Evolutionary conservation across 2,329 filamentous ascomycete species (phyloP), one percentile per base, ranked within the genome.

Genomic region (Kalaharituber pfeilii): DNA sequence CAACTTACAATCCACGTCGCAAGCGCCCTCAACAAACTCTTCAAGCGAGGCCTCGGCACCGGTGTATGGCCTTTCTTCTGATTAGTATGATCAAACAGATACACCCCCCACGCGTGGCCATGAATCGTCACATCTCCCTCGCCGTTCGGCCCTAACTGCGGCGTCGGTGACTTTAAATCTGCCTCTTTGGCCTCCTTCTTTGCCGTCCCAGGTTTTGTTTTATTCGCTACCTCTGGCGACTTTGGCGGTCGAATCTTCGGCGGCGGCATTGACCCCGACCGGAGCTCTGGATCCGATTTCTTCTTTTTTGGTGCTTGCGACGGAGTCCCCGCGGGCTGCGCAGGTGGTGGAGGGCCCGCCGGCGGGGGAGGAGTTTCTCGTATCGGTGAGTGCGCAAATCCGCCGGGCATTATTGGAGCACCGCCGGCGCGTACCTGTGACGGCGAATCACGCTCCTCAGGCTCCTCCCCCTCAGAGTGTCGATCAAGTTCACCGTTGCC

Each of bases 1-100:
- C n/a, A 39, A 51, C 56, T 36, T 54, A 63, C 62, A 49, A 64
- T 62, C 30, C 62, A 61, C 45, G 61, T 58, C 22, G 60, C 62
- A 57, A 63, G 57, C 18, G 56, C 62, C 25, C 62, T 55, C 33
- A 64, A 50, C 52, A 64, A 57, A 3, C 52, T 51, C 2, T 57
- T 55, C 20, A 63, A 36, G 39, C 53, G 62, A 13, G 59, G 59
- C 15, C 56, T 63, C 13, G 62, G 59, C 5, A 49, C 50, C 8
- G 62, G 62, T 13, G 25, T 13, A 20, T 22, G 15, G n/a, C 42
- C 42, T 22, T 47, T 47, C 42, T 26, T 47, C 42, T 47, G 42
- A 3, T 13, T 22, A 15, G 15, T 22, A 22, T 47, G 42, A 15
- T 47, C 42, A 47, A 47, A 22, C 22, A 47, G 22, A 25, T 47